A percentile compares a stretch with the other conserved stretches of the same genome.
phyloP scores from a whole-genome alignment of 768 basidiomycete species.

The Myochromella boudieri region DNA sequence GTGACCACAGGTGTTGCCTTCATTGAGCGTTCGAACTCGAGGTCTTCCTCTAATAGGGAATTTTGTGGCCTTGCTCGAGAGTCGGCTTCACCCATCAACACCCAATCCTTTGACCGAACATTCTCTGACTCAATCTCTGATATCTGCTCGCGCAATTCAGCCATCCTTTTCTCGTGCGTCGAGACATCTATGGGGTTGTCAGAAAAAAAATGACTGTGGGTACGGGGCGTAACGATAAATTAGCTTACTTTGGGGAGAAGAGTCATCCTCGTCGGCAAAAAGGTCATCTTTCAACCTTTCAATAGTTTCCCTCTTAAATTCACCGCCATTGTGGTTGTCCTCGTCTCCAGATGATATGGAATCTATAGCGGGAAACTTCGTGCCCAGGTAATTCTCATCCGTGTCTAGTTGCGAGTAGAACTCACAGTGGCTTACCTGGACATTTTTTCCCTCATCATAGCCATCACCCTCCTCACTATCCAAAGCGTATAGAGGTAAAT shows the following conservation, averaged over 20 bases:
- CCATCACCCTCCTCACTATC: constrained; percentile 41
- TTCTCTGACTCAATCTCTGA: constrained; percentile 81
- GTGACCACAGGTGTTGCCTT: constrained; percentile 89
- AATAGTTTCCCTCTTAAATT: constrained; percentile 45
- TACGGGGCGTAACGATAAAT: constrained; percentile 13
- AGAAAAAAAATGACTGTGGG: constrained; percentile 1
- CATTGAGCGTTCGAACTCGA: constrained; percentile 90
- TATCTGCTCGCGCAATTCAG: constrained; percentile 76
- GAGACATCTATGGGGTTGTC: constrained; percentile 53
- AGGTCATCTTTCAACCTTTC: constrained; percentile 75
- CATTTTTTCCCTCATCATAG: constrained; percentile 26
- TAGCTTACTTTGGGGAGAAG: constrained; percentile 27
- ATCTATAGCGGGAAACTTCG: no score
- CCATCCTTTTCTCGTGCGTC: constrained; percentile 77
- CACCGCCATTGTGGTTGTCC: constrained; percentile 31
- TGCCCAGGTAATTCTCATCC: constrained; percentile 26
- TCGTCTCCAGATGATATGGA: constrained; percentile 32
- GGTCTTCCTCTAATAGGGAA: constrained; percentile 87
- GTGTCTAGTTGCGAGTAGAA: constrained; percentile 24
- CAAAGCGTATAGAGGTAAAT: constrained; percentile 48
- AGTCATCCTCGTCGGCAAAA: constrained; percentile 74
- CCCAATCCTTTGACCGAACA: constrained; percentile 89
- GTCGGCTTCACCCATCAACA: constrained; percentile 86
- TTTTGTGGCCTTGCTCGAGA: constrained; percentile 85
- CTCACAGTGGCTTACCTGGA: constrained; percentile 3